A percentile compares a stretch with the other conserved stretches of the same genome.
Conservation (phyloP, 441 rosid genomes). For the Bocquillonia castaneifolia region DNA sequence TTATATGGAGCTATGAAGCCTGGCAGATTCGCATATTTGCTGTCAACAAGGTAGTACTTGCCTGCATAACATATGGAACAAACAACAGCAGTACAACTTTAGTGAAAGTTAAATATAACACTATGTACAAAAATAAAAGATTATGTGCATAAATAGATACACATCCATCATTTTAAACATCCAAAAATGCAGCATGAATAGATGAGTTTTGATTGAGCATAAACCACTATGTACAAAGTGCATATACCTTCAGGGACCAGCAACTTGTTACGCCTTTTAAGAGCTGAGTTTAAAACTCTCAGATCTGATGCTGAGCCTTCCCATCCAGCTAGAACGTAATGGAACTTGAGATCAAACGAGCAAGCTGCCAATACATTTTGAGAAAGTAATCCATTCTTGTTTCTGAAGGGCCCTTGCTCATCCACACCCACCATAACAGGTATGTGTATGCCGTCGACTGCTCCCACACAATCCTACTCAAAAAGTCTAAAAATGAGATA, state of each 20-base stretch:
- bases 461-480: slow-evolving; percentile 72
- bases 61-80: slow-evolving; percentile 42
- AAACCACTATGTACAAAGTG: background rate
- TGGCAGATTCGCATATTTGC: slow-evolving; percentile 56
- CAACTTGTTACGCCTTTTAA: slow-evolving; percentile 63
- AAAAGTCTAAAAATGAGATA: slow-evolving; percentile 7
- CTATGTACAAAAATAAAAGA: background rate
- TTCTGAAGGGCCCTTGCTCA: slow-evolving; percentile 85
- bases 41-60: slow-evolving; percentile 73
- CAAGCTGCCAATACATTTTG: slow-evolving; percentile 78
- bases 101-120: slow-evolving; percentile 1
- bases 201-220: background rate
- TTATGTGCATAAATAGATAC: background rate
- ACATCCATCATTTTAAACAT: background rate
- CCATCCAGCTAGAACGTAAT: slow-evolving; percentile 91
- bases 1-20: slow-evolving; percentile 71
- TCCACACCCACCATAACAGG: slow-evolving; percentile 90
- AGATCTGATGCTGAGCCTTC: slow-evolving; percentile 91
- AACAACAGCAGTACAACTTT: slow-evolving; percentile 12
- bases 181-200: background rate
- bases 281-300: slow-evolving; percentile 66
- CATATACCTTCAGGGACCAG: slow-evolving; percentile 68
- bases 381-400: slow-evolving; percentile 61
- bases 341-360: slow-evolving; percentile 75
- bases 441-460: slow-evolving; percentile 70